These are phyloP conservation scores for Epichloe aotearoae DNA, from an alignment of 2,329 filamentous ascomycete genomes.

Conservation along the genomic window DNA sequence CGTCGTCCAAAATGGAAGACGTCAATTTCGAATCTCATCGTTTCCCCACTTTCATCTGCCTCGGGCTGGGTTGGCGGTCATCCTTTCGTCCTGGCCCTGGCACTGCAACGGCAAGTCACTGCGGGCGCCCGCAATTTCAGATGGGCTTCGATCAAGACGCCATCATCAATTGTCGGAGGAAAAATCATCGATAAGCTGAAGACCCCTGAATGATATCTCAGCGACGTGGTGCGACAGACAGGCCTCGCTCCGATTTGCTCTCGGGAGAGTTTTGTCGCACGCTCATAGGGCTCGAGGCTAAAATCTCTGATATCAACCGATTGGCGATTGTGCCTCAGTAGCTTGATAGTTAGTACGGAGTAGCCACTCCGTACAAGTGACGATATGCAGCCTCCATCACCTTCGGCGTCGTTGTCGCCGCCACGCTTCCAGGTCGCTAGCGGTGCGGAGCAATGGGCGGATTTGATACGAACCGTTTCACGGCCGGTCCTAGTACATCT, in stretches of 20 bases:
- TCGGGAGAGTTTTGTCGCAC: not conserved
- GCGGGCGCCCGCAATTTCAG: too few relatives aligned
- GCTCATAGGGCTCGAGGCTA: not conserved
- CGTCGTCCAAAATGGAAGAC: not conserved
- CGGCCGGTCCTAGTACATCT: slow-evolving; percentile 44
- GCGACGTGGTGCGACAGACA: not conserved
- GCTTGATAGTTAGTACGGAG: not conserved
- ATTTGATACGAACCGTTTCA: slow-evolving; percentile 7
- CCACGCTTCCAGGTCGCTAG: slow-evolving; percentile 8
- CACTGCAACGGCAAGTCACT: too few relatives aligned
- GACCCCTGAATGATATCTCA: not conserved
- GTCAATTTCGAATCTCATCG: not conserved
- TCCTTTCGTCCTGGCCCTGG: too few relatives aligned
- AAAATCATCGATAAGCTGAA: not conserved
- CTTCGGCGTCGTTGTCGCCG: not conserved
- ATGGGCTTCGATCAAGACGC: too few relatives aligned
- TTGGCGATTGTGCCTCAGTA: not conserved
- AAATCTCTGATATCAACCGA: not conserved
- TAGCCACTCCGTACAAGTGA: not conserved
- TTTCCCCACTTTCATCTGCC: not conserved
- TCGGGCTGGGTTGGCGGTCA: not conserved
- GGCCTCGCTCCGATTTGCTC: not conserved
- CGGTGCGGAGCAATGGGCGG: slow-evolving; percentile 9
- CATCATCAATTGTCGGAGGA: too few relatives aligned
- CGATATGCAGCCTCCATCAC: not conserved